These are phyloP conservation scores for Acarospora socialis DNA, from an alignment of 2,329 filamentous ascomycete species.

Conservation along the genomic window DNA sequence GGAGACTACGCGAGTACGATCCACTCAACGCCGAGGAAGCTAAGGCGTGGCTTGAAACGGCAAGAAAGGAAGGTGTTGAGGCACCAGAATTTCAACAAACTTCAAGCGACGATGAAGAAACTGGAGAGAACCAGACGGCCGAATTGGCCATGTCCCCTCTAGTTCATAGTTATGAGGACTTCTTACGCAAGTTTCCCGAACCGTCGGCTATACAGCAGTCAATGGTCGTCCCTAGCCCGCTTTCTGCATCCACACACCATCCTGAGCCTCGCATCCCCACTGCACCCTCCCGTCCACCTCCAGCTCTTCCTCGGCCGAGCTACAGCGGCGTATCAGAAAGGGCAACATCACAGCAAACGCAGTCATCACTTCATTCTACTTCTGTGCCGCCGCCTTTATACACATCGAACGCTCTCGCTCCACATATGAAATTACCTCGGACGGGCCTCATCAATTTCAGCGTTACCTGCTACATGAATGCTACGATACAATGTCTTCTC, in stretches of 20 bases:
- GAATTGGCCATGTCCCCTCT: conserved; percentile 39
- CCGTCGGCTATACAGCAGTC: conserved; percentile 45
- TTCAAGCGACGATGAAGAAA: conserved; percentile 24
- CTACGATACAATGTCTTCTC: conserved; percentile 70
- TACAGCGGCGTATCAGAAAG: conserved; percentile 69
- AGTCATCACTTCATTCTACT: conserved; percentile 29
- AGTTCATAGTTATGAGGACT: conserved; percentile 65
- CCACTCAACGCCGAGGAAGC: conserved; percentile 72
- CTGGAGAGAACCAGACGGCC: conserved; percentile 30
- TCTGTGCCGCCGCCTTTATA: conserved; percentile 30
- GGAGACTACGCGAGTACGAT: conserved; percentile 45
- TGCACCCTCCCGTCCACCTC: conserved; percentile 49
- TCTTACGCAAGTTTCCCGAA: conserved; percentile 67
- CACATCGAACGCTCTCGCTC: conserved; percentile 26
- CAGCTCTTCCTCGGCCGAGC: conserved; percentile 53
- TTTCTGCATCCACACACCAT: conserved; percentile 38
- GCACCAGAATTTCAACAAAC: conserved; percentile 26
- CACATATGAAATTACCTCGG: conserved; percentile 38
- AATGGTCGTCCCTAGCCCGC: conserved; percentile 33
- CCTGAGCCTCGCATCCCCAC: conserved; percentile 36
- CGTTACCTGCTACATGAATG: conserved; percentile 84
- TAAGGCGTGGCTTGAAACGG: conserved; percentile 61
- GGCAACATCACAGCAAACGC: conserved; percentile 30
- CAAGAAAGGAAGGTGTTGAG: conserved; percentile 50
- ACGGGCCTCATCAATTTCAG: conserved; percentile 70